Evolutionary conservation across 805 yeast species (phyloP).

Genomic region (Lipomyces japonicus): DNA sequence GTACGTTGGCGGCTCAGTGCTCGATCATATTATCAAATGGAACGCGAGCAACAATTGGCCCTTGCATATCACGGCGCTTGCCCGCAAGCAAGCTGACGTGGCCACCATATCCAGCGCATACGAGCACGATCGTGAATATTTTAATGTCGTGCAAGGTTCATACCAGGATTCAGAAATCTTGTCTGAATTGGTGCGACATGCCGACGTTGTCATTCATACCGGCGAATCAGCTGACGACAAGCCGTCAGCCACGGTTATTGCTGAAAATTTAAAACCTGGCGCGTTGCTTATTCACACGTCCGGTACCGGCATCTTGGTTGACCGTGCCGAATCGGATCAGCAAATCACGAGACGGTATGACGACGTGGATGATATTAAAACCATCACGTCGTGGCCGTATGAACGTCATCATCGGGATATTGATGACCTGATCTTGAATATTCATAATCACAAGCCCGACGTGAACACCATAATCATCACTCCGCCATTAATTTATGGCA

Average conservation of each 20-base stretch:
- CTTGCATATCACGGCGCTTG: conserved; percentile 8
- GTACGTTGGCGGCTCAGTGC: conserved; percentile 20
- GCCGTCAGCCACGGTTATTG: conserved; percentile 33
- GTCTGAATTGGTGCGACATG: conserved; percentile 27
- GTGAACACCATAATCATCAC: conserved; percentile 37
- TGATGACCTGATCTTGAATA: conserved; percentile 36
- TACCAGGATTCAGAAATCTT: conserved; percentile 31
- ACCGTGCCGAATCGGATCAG: conserved; percentile 21
- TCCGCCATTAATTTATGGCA: conserved; percentile 41
- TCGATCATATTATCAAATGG: conserved; percentile 8
- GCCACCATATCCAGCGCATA: conserved; percentile 21
- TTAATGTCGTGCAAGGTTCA: conserved; percentile 34
- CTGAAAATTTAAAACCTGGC: conserved; percentile 28
- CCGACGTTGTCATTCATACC: conserved; percentile 39
- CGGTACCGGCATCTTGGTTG: conserved; percentile 38
- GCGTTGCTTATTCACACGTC: conserved; percentile 40
- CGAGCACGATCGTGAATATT: conserved; percentile 7
- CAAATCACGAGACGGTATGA: conserved; percentile 31
- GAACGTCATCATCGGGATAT: conserved; percentile 39
- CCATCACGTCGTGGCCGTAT: conserved; percentile 33
- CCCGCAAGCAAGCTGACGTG: conserved; percentile 8
- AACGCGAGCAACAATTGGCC: background rate
- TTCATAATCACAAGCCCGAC: conserved; percentile 37
- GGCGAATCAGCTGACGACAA: conserved; percentile 35
- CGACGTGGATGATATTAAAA: conserved; percentile 34